Base-by-base conservation (phyloP, 1,284 basidiomycete species). In the Kalmanozyma brasiliensis region DNA sequence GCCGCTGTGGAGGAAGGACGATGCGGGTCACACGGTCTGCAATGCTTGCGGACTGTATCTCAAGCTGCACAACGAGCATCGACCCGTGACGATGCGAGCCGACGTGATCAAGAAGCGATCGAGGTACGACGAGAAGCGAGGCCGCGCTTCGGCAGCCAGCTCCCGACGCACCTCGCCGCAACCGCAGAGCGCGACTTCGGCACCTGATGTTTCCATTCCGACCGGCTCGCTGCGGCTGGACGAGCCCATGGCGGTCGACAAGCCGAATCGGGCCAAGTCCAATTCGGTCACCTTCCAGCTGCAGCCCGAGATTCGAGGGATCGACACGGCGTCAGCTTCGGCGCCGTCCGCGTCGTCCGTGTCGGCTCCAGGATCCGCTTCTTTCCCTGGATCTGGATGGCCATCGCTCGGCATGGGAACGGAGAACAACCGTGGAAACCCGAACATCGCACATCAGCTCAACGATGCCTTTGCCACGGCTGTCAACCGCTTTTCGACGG, bases 61-160 rank as follows among this genome's bases (percentile, higher is more conserved):
- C 32, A 80, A 80, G 52, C 53, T 80, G 26, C 79, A 81, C 48
- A 66, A 73, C 36, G 62, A 64, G 42, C 73, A 78, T 43, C 55
- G 78, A 16, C 79, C 79, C 1, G 64, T 70, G 5, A 72, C 68
- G 23, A 80, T 79, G 70, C 56, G 79, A 4, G 76, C 76, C 10
- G 79, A 81, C 46, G 70, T 78, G 30, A 80, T 81, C 48, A 75
- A 75, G 46, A 80, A 79, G 56, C 58, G 79, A 8, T 68, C 73
- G 36, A 55, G 79, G 16, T 78, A 77, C 26, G 77, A 81, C 23
- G 68, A 71, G 58, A 71, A 71, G 53, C 41, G 68, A 20, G 68
- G 58, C 4, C 19, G 62, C 1, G 52, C 49, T 4, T 59, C 53
- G 13, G 46, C 62, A 3, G 58, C 58, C 4, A 55, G 24, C 24